Evolutionary conservation across 352 stramenopile genomes (phyloP).

Genomic region (Phytopythium sindhum): DNA sequence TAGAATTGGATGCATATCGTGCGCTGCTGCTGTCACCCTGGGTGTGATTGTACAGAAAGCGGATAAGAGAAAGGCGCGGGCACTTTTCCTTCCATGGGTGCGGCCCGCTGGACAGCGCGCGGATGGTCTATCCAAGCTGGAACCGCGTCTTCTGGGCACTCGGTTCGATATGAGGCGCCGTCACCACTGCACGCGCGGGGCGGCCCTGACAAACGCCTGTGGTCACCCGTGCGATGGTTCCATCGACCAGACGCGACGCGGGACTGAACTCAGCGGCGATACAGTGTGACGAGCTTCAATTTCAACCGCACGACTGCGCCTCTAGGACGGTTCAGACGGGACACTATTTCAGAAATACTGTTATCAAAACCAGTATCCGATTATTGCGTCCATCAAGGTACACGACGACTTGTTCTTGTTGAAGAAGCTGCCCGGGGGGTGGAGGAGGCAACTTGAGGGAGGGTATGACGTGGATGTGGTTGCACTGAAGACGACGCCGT

Average conservation of each 20-base stretch:
- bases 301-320: not conserved
- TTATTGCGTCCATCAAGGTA: not conserved
- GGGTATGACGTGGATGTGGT: conserved; percentile 26
- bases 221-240: too few relatives aligned
- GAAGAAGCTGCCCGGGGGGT: conserved; percentile 16
- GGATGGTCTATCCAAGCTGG: not conserved
- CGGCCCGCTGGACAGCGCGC: not conserved
- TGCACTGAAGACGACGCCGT: conserved; percentile 11
- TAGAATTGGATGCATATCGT: not conserved
- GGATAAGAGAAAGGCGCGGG: not conserved
- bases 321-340: too few relatives aligned
- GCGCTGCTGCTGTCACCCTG: not conserved
- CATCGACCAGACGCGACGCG: not conserved
- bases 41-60: not conserved
- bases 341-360: not conserved
- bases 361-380: not conserved
- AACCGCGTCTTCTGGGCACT: not conserved
- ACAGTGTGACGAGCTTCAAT: not conserved
- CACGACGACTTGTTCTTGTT: conserved; percentile 10
- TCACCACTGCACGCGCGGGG: too few relatives aligned
- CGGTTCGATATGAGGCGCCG: too few relatives aligned
- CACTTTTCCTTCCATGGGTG: not conserved
- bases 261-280: not conserved
- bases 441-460: conserved; percentile 11
- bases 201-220: too few relatives aligned